These are phyloP conservation scores for Schizosaccharomyces lindneri DNA, from an alignment of 805 yeast genomes.

Conservation along the genomic window DNA sequence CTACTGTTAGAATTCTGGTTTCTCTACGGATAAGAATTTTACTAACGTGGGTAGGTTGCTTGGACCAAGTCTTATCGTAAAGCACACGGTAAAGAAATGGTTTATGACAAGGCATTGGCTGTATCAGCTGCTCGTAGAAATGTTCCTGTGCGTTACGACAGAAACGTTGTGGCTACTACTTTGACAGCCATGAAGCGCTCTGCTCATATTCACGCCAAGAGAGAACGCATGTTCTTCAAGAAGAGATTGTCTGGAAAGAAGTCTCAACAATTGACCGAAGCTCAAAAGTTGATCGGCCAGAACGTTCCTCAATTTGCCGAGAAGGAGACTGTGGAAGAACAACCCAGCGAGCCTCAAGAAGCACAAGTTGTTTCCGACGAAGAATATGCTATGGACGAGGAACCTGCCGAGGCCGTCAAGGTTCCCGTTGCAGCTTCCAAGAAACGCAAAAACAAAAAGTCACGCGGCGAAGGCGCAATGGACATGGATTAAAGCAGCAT, in stretches of 20 bases:
- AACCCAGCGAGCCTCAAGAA: conserved; percentile 21
- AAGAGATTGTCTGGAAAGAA: conserved; percentile 96
- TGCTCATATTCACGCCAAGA: conserved; percentile 82
- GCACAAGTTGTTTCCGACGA: neutral
- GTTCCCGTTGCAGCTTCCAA: neutral
- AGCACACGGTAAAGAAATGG: conserved; percentile 96
- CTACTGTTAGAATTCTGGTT: neutral
- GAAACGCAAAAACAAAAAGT: conserved; percentile 1
- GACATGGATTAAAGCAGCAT: neutral
- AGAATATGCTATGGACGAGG: neutral
- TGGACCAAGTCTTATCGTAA: conserved; percentile 99
- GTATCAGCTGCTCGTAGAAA: conserved; percentile 83
- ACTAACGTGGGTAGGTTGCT: conserved; percentile 4
- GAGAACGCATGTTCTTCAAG: conserved; percentile 97
- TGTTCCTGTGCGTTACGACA: conserved; percentile 90
- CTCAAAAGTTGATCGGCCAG: conserved; percentile 64
- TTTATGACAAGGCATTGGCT: conserved; percentile 85
- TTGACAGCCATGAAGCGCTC: conserved; percentile 86
- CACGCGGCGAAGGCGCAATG: neutral
- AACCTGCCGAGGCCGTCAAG: neutral
- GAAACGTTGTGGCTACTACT: conserved; percentile 86
- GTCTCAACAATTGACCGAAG: conserved; percentile 61
- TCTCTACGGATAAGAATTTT: neutral
- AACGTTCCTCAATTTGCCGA: conserved; percentile 92
- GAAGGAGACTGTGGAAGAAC: conserved; percentile 48